Evolutionary conservation across 805 yeast species (phyloP).

Genomic region (Diddensiella caesifluorescens): DNA sequence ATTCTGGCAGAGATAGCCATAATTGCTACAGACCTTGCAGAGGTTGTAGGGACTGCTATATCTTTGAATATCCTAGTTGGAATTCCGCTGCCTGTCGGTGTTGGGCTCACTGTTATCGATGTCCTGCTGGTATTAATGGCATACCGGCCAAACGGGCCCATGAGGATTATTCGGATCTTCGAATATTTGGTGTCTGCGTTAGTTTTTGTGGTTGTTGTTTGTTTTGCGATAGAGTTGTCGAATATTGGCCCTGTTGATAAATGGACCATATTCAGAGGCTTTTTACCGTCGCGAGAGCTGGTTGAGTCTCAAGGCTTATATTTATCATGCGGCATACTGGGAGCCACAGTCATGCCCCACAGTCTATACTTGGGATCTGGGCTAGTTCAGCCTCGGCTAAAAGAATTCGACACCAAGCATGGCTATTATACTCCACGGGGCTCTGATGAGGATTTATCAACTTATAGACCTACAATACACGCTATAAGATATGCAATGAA

Average conservation of each 20-base stretch:
- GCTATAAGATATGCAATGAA: conserved; percentile 78
- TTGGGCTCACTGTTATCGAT: conserved; percentile 71
- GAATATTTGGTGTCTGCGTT: conserved; percentile 68
- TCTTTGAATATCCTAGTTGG: conserved; percentile 70
- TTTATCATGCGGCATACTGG: conserved; percentile 75
- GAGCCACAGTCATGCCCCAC: conserved; percentile 96
- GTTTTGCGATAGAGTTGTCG: conserved; percentile 67
- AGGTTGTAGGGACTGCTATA: conserved; percentile 90
- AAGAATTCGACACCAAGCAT: conserved; percentile 61
- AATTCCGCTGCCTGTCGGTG: conserved; percentile 72
- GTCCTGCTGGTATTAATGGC: conserved; percentile 74
- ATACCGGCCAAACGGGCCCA: conserved; percentile 69
- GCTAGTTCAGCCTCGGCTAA: conserved; percentile 76
- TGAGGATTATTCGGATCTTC: conserved; percentile 69
- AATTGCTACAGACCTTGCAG: conserved; percentile 89
- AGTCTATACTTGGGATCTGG: conserved; percentile 81
- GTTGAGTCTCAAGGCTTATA: conserved; percentile 62
- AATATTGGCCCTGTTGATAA: conserved; percentile 43
- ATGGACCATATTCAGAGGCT: conserved; percentile 54
- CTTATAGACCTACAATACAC: conserved; percentile 66
- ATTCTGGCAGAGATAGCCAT: conserved; percentile 78
- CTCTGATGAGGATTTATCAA: conserved; percentile 11
- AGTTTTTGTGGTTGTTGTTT: conserved; percentile 67
- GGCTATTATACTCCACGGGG: conserved; percentile 38
- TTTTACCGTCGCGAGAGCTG: conserved; percentile 60